Evolutionary conservation across 2,329 filamentous ascomycete genomes (phyloP), one percentile per base, ranked within the genome.

Genomic region (Ophiocordyceps sinensis): DNA sequence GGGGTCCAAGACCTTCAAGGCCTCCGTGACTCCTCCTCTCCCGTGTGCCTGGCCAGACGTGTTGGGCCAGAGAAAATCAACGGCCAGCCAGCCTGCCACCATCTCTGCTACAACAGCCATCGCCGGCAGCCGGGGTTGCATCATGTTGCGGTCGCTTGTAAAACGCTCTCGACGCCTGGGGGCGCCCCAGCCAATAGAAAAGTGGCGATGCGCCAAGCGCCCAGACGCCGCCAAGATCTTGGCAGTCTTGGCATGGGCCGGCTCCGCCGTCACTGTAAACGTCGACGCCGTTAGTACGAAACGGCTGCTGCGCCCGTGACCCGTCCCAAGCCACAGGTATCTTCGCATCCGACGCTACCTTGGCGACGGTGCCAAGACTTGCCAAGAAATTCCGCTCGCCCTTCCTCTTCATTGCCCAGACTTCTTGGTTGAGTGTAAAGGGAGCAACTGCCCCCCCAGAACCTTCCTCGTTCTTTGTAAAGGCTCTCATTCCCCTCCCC

Each of bases 311-410:
- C 14, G 32, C 32, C 14, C 32, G 32, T 15, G 32, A 9, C 32
- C 32, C 13, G 7, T 9, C 15, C 14, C 3, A 6, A 4, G 23
- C 0, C 0, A n/a, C 13, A 42, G 19, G 51, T 51, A 45, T 29
- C 34, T 15, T 8, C 21, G n/a, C 23, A 41, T 38, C n/a, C 15
- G 9, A 17, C 31, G 26, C 17, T 55, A 57, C 57, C 37, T 50
- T 14, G 17, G 13, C 2, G 30, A 41, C 35, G 21, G 46, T 48
- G 50, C 51, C 56, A 59, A 59, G 54, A 53, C 41, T 37, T 34
- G 59, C 59, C 59, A 61, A 60, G 57, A 49, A 45, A 53, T 61
- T 55, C 59, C 58, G 59, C 57, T 59, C 53, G 53, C 57, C 60
- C 57, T 57, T 56, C 49, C 50, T 44, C 48, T 52, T 15, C 14